Evolutionary conservation across 805 yeast genomes (phyloP), one percentile per base, ranked within the genome.

Genomic region (Cyberlindnera xishuangbannaensis): DNA sequence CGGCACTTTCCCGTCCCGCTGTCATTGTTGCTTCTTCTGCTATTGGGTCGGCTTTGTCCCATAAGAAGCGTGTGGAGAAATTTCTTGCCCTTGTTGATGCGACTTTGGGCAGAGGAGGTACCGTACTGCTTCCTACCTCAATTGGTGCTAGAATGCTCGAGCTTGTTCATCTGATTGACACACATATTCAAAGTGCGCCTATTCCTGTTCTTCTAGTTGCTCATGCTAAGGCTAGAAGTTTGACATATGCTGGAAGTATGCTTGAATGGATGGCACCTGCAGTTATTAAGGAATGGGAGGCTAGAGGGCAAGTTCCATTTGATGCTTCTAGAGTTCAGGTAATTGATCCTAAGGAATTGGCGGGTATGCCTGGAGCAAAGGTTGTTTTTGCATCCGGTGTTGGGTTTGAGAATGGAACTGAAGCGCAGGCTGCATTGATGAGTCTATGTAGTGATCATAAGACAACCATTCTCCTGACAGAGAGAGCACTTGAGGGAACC

Each of bases 201-300:
- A 71, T 78, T 10, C 95, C 95, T 0, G 77, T 92, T 8, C 63
- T 83, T 21, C 67, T 86, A 37, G 60, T 83, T n/a, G 76, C 95
- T 4, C 78, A 76, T 47, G 78, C 87, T 0, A 94, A 92, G 17
- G 75, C 86, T 4, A 77, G 90, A 49, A 69, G 81, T 4, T 57
- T 92, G 36, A 71, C 81, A 17, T 85, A 83, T 51, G 95, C 97
- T 0, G 74, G 85, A 11, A 82, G 87, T 36, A 83, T 92, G 80
- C 61, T 90, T 18, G 98, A 92, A 61, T 92, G 97, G 97, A 82
- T 92, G 87, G 78, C 95, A 0, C 73, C 90, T 0, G 70, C 79
- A n/a, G 70, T 87, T n/a, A 72, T 84, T 17, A 81, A 83, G 46
- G 82, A 77, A 28, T 87, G 95, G 90, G 95, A 86, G 50, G 63